Evolutionary conservation across 805 yeast species (phyloP), one percentile per base, ranked within the genome.

Genomic region (Yarrowia sp.): DNA sequence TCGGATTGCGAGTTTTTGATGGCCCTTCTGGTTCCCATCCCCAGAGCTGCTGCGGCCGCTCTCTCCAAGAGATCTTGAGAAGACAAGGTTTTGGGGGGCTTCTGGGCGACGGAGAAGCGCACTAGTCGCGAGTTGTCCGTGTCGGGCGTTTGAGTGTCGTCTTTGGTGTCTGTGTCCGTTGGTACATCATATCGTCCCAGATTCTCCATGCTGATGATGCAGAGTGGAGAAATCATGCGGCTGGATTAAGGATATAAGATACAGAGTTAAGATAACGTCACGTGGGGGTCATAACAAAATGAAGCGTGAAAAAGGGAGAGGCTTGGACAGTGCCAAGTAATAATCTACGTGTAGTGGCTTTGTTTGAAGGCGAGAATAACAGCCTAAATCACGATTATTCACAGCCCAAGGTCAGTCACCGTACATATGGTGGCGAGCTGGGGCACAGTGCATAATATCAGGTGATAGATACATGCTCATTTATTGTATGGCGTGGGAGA

Each of bases 181-280:
- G 55, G 41, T 4, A 48, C 31, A 31, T 48, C 55, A 33, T 48
- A 33, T 48, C 41, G 55, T 13, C 39, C 55, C 55, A 48, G 55
- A 6, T 35, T 35, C 11, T 48, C 55, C 55, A 48, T 48, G 55
- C 53, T 48, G 53, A 10, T 2, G 41, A n/a, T 33, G 55, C 32
- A 35, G 55, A 35, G 55, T 32, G 32, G 41, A 48, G 55, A 35
- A 31, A 33, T 33, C 55, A 48, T 48, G 55, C 55, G 41, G 55
- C 41, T 35, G 41, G 55, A 48, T 48, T 48, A 35, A 18, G n/a
- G 41, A 22, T 22, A 22, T 22, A 22, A 22, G 11, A 8, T 48
- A 15, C 36, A 47, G 51, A 48, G 53, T 47, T 47, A 48, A 10
- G 55, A 48, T 35, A 18, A 35, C 32, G 41, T 33, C 55, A 48